A percentile compares a stretch with the other conserved stretches of the same genome.
Evolutionary conservation across 2,329 filamentous ascomycete genomes (phyloP).

Genomic region (Zymoseptoria brevis): DNA sequence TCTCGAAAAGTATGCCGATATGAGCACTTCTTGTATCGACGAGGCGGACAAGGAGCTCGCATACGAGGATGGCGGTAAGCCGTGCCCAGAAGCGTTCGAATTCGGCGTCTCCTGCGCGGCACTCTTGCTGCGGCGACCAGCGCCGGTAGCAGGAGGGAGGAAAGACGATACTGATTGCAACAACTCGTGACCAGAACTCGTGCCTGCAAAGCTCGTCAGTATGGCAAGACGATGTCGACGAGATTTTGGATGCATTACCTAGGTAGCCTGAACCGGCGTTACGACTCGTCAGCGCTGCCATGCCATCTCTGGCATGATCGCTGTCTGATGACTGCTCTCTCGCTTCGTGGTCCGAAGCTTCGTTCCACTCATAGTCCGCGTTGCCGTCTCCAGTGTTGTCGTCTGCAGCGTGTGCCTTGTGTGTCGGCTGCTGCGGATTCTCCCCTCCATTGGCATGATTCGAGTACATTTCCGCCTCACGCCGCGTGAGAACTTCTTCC

Average conservation of each 20-base stretch:
- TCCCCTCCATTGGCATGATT: not conserved
- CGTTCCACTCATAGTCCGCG: constrained; percentile 7
- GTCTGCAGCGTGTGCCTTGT: constrained; percentile 19
- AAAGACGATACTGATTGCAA: constrained; percentile 13
- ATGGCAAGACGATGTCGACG: no score
- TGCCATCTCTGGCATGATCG: constrained; percentile 7
- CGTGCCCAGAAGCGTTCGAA: constrained; percentile 15
- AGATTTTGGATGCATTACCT: no score
- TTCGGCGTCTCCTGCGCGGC: not conserved
- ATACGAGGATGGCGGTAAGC: not conserved
- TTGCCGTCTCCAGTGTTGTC: not conserved
- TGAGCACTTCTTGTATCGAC: constrained; percentile 6
- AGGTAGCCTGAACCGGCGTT: constrained; percentile 9
- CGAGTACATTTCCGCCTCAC: not conserved
- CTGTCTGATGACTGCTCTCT: constrained; percentile 7
- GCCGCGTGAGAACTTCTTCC: constrained; percentile 19
- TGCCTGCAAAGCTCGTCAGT: constrained; percentile 4
- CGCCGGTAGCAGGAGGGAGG: constrained; percentile 5
- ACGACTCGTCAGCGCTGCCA: constrained; percentile 4
- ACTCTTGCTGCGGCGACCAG: constrained; percentile 7
- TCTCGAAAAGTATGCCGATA: constrained; percentile 11
- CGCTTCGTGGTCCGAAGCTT: constrained; percentile 1
- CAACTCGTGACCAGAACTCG: constrained; percentile 10
- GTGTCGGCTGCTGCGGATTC: constrained; percentile 12
- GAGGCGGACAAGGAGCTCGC: not conserved